These are phyloP conservation scores for Mortierella claussenii DNA, from an alignment of 192 early-diverging fungal species.

Conservation along the genomic window DNA sequence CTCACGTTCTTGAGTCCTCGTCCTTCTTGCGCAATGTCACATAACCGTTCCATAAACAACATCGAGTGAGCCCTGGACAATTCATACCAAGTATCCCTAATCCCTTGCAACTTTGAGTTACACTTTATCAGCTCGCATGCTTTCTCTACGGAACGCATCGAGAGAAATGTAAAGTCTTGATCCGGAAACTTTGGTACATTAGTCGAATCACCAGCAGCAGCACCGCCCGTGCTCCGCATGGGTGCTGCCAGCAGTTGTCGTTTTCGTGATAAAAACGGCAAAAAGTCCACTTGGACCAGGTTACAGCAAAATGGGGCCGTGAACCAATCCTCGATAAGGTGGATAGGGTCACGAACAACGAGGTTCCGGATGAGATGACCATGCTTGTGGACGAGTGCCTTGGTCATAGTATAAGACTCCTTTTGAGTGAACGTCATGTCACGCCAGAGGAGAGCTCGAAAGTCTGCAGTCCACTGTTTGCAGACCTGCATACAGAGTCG, in stretches of 20 bases:
- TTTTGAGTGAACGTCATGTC: not conserved
- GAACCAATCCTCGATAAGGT: slow-evolving; percentile 12
- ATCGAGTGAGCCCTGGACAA: not conserved
- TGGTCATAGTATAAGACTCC: not conserved
- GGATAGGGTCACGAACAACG: not conserved
- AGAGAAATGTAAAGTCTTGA: not conserved
- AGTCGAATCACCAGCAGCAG: too few species aligned
- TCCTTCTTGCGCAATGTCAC: too few species aligned
- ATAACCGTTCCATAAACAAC: not conserved
- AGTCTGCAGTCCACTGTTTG: not conserved
- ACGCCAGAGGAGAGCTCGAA: slow-evolving; percentile 7
- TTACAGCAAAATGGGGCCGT: not conserved
- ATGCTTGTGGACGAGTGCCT: slow-evolving; percentile 4
- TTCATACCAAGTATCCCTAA: not conserved
- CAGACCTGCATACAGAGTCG: slow-evolving; percentile 4
- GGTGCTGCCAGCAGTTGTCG: not conserved
- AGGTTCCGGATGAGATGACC: not conserved
- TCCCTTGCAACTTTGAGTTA: not conserved
- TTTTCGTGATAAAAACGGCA: not conserved
- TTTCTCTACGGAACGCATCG: not conserved
- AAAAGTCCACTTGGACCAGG: not conserved
- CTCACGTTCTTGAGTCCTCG: too few species aligned
- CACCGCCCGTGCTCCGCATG: not conserved
- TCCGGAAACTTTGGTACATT: too few species aligned
- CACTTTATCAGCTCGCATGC: not conserved